These are phyloP conservation scores for Pseudotulostoma volvatum DNA, from an alignment of 495 filamentous ascomycete genomes.

Conservation along the genomic window DNA sequence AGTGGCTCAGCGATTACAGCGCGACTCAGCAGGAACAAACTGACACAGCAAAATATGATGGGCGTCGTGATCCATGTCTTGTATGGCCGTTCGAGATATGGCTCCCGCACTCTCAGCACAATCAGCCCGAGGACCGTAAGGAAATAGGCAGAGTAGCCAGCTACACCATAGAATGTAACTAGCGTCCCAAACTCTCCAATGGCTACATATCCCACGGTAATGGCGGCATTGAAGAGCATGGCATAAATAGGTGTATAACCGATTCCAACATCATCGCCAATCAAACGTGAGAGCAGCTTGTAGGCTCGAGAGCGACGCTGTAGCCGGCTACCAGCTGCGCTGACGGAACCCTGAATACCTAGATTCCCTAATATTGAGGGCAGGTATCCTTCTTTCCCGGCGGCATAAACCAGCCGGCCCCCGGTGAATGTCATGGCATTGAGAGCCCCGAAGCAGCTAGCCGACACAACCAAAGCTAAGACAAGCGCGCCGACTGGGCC, in stretches of 20 bases:
- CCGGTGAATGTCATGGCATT: conserved; percentile 93
- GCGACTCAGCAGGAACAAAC: conserved; percentile 73
- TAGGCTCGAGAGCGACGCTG: conserved; percentile 42
- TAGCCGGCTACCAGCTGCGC: conserved; percentile 23
- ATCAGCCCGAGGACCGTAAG: conserved; percentile 86
- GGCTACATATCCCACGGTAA: conserved; percentile 61
- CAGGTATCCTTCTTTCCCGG: conserved; percentile 89
- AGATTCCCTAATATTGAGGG: conserved; percentile 70
- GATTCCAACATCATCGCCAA: conserved; percentile 45
- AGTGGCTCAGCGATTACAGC: conserved; percentile 80
- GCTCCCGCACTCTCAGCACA: conserved; percentile 76
- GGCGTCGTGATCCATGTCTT: conserved; percentile 92
- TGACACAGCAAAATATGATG: conserved; percentile 96
- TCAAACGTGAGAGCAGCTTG: conserved; percentile 36
- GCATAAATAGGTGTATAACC: conserved; percentile 79
- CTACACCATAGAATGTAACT: conserved; percentile 91
- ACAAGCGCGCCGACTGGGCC: conserved; percentile 66
- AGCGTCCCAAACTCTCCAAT: conserved; percentile 85
- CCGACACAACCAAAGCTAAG: conserved; percentile 76
- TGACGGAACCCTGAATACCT: conserved; percentile 41
- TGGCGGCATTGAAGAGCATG: conserved; percentile 56
- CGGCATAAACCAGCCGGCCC: conserved; percentile 81
- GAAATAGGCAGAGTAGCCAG: conserved; percentile 94
- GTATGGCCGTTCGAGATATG: conserved; percentile 75
- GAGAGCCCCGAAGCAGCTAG: conserved; percentile 78